phyloP scores from a whole-genome alignment of 768 basidiomycete species.

The Cyclocybe cylindracea region DNA sequence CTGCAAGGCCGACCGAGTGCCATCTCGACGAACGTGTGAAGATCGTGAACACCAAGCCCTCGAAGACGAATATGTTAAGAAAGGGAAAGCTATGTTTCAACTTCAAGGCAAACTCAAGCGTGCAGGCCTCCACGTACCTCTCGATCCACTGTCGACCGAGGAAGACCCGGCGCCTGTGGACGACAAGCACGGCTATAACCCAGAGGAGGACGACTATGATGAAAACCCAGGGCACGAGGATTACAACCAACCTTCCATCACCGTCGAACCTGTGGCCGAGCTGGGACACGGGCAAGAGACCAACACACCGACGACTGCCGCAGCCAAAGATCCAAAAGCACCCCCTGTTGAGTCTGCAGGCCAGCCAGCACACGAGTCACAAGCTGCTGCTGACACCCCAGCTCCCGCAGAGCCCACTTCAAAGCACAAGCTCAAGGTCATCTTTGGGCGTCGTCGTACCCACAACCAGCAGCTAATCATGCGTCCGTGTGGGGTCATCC shows the following conservation, averaged over 20 bases:
- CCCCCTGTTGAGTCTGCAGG: too few species aligned
- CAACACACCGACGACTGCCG: too few species aligned
- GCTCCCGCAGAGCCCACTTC: too few species aligned
- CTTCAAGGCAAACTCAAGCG: conserved; percentile 16
- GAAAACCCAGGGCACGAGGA: conserved; percentile 5
- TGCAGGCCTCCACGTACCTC: conserved; percentile 1
- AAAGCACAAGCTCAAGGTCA: conserved; percentile 14
- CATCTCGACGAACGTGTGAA: conserved; percentile 21
- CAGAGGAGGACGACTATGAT: conserved; percentile 13
- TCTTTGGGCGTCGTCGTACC: conserved; percentile 27
- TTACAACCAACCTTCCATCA: too few species aligned
- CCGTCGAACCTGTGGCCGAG: too few species aligned
- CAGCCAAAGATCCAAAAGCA: too few species aligned
- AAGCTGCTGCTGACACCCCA: too few species aligned
- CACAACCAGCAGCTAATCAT: conserved; percentile 30
- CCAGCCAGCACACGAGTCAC: too few species aligned
- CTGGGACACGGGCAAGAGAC: too few species aligned
- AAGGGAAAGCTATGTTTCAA: conserved; percentile 25
- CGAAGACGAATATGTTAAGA: conserved; percentile 18
- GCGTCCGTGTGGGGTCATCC: conserved; percentile 27
- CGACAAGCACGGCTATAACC: conserved; percentile 3
- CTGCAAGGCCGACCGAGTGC: conserved; percentile 10
- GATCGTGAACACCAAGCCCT: conserved; percentile 19
- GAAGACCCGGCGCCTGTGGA: background rate
- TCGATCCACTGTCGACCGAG: background rate